phyloP scores from a whole-genome alignment of 1,139 yeast species.

The Yamadazyma songkhlaensis region DNA sequence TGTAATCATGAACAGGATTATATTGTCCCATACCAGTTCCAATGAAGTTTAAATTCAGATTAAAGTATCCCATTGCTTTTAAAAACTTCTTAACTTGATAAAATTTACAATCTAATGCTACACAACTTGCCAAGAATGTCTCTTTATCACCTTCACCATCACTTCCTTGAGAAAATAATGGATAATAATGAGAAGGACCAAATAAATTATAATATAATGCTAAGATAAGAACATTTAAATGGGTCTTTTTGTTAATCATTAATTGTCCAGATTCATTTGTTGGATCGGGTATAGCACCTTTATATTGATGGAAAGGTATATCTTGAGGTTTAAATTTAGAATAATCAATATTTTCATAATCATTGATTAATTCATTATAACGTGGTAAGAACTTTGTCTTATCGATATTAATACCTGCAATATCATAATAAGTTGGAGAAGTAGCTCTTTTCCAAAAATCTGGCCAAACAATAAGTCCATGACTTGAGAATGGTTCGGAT shows the following conservation, averaged over 20 bases:
- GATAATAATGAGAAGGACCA: constrained; percentile 79
- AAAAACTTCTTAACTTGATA: constrained; percentile 67
- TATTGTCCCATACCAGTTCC: constrained; percentile 77
- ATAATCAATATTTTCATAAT: constrained; percentile 13
- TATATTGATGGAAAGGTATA: constrained; percentile 63
- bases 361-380: constrained; percentile 25
- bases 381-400: constrained; percentile 25
- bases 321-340: constrained; percentile 14
- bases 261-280: constrained; percentile 83
- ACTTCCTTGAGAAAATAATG: constrained; percentile 80
- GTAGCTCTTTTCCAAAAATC: constrained; percentile 49
- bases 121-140: constrained; percentile 79
- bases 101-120: constrained; percentile 54
- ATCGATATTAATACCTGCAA: constrained; percentile 32
- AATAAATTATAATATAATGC: constrained; percentile 75
- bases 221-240: constrained; percentile 60
- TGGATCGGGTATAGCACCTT: constrained; percentile 76
- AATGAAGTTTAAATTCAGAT: constrained; percentile 37
- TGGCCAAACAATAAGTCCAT: constrained; percentile 47
- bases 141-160: constrained; percentile 93
- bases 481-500: constrained; percentile 26
- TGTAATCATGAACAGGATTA: constrained; percentile 61
- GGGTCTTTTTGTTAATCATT: constrained; percentile 63
- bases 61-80: constrained; percentile 53
- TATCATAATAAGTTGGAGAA: constrained; percentile 38